Percentiles rank a stretch among this genome's conserved stretches.
phyloP scores from a whole-genome alignment of 1,284 basidiomycete species.

The Cryptococcus amylolentus region DNA sequence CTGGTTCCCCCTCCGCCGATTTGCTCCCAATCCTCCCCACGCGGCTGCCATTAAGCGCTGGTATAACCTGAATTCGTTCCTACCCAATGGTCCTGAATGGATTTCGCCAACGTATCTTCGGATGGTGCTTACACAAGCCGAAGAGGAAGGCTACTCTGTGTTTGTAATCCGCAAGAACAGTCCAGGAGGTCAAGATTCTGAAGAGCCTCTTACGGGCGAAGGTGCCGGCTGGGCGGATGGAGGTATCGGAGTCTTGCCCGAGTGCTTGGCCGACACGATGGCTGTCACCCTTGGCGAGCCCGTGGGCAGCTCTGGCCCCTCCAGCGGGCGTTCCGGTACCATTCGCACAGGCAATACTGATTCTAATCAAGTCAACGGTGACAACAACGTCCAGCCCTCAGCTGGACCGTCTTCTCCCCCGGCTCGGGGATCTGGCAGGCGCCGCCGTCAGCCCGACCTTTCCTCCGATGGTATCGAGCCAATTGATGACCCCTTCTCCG shows the following conservation, averaged over 20 bases:
- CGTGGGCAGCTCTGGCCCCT: conserved; percentile 22
- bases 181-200: conserved; percentile 15
- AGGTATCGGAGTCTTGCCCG: conserved; percentile 39
- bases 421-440: neutral
- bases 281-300: conserved; percentile 43
- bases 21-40: conserved; percentile 47
- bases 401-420: conserved; percentile 15
- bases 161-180: conserved; percentile 62
- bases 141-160: conserved; percentile 83
- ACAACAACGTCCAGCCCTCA: conserved; percentile 1
- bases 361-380: neutral
- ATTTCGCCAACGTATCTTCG: conserved; percentile 76
- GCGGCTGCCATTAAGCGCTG: conserved; percentile 57
- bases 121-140: conserved; percentile 82
- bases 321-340: conserved; percentile 2
- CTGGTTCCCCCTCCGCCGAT: conserved; percentile 84
- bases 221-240: conserved; percentile 43
- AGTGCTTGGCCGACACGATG: conserved; percentile 42
- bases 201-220: conserved; percentile 19
- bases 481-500: conserved; percentile 10
- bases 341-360: neutral
- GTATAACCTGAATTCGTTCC: conserved; percentile 87
- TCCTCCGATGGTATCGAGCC: conserved; percentile 5
- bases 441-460: conserved; percentile 21
- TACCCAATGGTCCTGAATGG: conserved; percentile 66